These are phyloP conservation scores for Rhizopus sp. DNA, from an alignment of 371 early-diverging fungal genomes.

Conservation along the genomic window DNA sequence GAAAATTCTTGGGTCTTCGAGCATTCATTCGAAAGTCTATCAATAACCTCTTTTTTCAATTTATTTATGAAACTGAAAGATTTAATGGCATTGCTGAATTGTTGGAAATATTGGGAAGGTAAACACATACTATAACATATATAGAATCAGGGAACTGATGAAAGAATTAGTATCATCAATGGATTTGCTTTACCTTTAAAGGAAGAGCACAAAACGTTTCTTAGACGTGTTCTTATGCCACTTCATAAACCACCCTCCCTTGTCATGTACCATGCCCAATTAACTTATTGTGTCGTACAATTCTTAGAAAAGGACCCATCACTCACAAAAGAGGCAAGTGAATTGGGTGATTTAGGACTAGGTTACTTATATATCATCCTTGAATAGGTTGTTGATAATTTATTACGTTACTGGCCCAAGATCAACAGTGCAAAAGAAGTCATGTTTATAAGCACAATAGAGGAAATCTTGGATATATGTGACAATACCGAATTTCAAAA, in stretches of 20 bases:
- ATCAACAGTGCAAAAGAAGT: conserved; percentile 97
- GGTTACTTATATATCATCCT: neutral
- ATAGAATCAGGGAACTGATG: neutral
- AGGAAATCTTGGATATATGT: conserved; percentile 93
- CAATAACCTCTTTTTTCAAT: conserved; percentile 96
- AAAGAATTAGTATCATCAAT: conserved; percentile 85
- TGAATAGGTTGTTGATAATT: conserved; percentile 73
- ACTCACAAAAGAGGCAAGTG: conserved; percentile 79
- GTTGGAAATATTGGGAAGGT: conserved; percentile 93
- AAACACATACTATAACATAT: conserved; percentile 48
- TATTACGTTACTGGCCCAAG: conserved; percentile 97
- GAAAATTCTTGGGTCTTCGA: conserved; percentile 93
- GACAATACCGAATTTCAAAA: conserved; percentile 87
- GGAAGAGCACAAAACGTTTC: conserved; percentile 95
- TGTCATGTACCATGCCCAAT: conserved; percentile 91
- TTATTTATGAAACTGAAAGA: conserved; percentile 93
- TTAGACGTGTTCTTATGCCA: conserved; percentile 89
- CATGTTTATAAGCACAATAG: conserved; percentile 96
- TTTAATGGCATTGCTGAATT: conserved; percentile 98
- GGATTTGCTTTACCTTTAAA: conserved; percentile 97
- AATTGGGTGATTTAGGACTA: neutral
- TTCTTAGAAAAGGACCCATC: conserved; percentile 95
- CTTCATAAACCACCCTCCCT: conserved; percentile 92
- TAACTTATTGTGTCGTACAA: conserved; percentile 97
- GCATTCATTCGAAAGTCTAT: conserved; percentile 95